Conservation (phyloP, 2,329 filamentous ascomycete genomes). For the Aureobasidium sp. region DNA sequence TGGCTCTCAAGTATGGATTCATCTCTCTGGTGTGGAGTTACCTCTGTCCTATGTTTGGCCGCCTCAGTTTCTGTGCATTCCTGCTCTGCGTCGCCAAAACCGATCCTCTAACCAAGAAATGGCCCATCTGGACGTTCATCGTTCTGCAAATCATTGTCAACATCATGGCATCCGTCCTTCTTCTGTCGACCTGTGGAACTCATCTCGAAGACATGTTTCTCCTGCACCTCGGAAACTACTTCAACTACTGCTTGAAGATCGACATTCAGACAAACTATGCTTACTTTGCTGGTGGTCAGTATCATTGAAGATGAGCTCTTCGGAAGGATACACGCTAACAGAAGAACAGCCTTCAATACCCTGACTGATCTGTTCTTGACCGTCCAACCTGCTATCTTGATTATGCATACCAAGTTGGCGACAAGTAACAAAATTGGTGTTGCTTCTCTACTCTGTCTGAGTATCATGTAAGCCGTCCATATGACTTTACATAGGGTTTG, state of each 20-base stretch:
- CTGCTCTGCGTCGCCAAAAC: slow-evolving; percentile 25
- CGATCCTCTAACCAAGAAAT: slow-evolving; percentile 22
- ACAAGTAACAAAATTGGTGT: slow-evolving; percentile 23
- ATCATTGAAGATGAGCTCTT: slow-evolving; percentile 2
- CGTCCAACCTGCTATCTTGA: slow-evolving; percentile 25
- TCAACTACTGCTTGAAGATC: slow-evolving; percentile 21
- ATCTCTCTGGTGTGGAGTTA: slow-evolving; percentile 22
- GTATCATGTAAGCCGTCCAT: slow-evolving; percentile 19
- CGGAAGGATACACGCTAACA: background rate
- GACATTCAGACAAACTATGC: slow-evolving; percentile 20
- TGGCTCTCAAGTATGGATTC: slow-evolving; percentile 21
- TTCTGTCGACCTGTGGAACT: slow-evolving; percentile 24
- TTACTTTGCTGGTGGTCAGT: slow-evolving; percentile 19
- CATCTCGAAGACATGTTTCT: slow-evolving; percentile 21
- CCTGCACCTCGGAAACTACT: slow-evolving; percentile 1
- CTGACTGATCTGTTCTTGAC: slow-evolving; percentile 26
- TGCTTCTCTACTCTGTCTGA: slow-evolving; percentile 23
- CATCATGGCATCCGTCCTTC: slow-evolving; percentile 20
- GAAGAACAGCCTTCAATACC: slow-evolving; percentile 25
- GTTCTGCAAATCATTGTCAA: slow-evolving; percentile 24
- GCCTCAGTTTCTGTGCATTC: slow-evolving; percentile 26
- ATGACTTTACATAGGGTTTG: background rate
- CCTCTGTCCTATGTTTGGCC: slow-evolving; percentile 24
- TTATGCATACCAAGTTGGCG: slow-evolving; percentile 25
- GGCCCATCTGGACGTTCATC: slow-evolving; percentile 25